Conservation (phyloP, 2,329 filamentous ascomycete species). For the Fusarium irregulare region DNA sequence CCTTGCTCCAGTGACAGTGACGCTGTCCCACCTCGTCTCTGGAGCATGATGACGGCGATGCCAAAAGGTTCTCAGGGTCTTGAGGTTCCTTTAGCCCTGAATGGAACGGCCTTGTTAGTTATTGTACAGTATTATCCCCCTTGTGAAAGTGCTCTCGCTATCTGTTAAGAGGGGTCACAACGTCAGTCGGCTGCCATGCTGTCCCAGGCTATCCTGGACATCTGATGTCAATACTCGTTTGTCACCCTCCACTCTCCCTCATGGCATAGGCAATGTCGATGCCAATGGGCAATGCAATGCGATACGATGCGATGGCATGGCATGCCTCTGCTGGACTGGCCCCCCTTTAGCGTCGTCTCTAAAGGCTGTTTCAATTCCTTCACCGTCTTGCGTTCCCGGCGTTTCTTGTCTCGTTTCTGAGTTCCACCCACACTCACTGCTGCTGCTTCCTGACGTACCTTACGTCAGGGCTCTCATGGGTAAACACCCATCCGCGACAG, state of each 20-base stretch:
- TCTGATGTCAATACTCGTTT: slow-evolving; percentile 44
- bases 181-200: slow-evolving; percentile 41
- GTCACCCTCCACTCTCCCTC: slow-evolving; percentile 35
- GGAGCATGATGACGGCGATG: slow-evolving; percentile 45
- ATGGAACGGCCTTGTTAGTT: slow-evolving; percentile 9
- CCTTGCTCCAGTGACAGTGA: slow-evolving; percentile 31
- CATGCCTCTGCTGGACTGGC: slow-evolving; percentile 23
- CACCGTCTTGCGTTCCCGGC: slow-evolving; percentile 47
- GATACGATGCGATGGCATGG: slow-evolving; percentile 28
- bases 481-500: slow-evolving; percentile 45
- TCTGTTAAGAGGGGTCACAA: slow-evolving; percentile 42
- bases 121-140: slow-evolving; percentile 10
- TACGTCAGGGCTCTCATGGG: slow-evolving; percentile 48
- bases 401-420: slow-evolving; percentile 45
- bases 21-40: slow-evolving; percentile 41
- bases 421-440: slow-evolving; percentile 43
- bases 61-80: slow-evolving; percentile 39
- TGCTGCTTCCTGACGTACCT: slow-evolving; percentile 43
- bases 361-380: slow-evolving; percentile 48
- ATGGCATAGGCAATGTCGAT: slow-evolving; percentile 17
- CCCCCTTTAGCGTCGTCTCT: slow-evolving; percentile 34
- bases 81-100: slow-evolving; percentile 35
- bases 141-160: slow-evolving; percentile 37
- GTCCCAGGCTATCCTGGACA: slow-evolving; percentile 39
- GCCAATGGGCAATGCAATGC: slow-evolving; percentile 15